Evolutionary conservation across 257 asterid genomes (phyloP), one percentile per base, ranked within the genome.

Genomic region (Forsythia suspensa): DNA sequence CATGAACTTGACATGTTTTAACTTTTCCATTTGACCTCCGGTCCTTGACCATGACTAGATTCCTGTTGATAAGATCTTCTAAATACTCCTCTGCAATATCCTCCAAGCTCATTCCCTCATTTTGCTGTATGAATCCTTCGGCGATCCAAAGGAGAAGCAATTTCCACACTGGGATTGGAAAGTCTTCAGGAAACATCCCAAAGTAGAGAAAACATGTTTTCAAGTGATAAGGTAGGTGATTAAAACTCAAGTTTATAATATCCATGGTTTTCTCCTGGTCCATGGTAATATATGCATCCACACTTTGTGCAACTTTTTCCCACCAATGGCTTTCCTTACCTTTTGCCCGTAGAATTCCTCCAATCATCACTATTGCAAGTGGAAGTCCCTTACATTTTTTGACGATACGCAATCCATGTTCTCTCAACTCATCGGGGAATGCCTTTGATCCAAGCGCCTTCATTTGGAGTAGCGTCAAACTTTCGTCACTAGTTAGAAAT

Each of bases 361-460:
- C 39, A 37, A 73, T 20, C 3, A 73, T 67, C 18, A 73, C 77
- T 13, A 90, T 81, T 0, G 93, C 90, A 18, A 90, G 91, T 1
- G 95, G 95, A 21, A 90, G 42, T 3, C 92, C 91, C 6, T 40
- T 72, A 20, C 95, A 88, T 38, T 81, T 80, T 5, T 61, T 67
- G 1, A 91, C 86, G 61, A 90, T 88, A 13, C 71, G 77, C 83
- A 4, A 76, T 10, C 90, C 95, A 21, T 72, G 77, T 13, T 37
- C 52, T 39, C 40, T 65, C 6, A 90, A 65, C 21, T 87, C 91
- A 0, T 44, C 63, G 10, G 92, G 91, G 73, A 91, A 87, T 16
- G 78, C 66, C 74, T 85, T 86, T 3, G 82, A 70, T 51, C 90
- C 86, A 5, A 88, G 74, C 1, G 90, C 91, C 84, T 82, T 88